Conservation (phyloP, 164 flowering plant genomes). For the Liriodendron chinense region DNA sequence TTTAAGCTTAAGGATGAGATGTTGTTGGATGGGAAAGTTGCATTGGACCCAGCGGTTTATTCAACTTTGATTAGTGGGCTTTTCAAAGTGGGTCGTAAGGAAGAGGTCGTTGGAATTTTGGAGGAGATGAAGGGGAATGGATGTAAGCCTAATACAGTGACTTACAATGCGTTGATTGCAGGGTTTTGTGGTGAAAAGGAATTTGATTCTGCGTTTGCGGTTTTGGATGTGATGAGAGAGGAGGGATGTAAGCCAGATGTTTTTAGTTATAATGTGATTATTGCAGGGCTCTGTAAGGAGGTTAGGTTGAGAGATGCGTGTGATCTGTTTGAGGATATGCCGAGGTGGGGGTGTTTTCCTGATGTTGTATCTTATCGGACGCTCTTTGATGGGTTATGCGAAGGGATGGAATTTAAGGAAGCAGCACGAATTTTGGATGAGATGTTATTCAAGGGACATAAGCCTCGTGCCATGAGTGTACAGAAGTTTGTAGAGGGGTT, state of each 20-base stretch:
- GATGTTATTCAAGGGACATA: conserved; percentile 64
- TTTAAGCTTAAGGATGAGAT: conserved; percentile 65
- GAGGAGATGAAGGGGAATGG: conserved; percentile 58
- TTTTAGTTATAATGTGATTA: conserved; percentile 52
- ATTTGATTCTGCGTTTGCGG: conserved; percentile 40
- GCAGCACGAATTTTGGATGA: conserved; percentile 63
- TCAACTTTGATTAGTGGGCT: conserved; percentile 52
- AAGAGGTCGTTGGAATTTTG: conserved; percentile 38
- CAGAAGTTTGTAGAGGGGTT: conserved; percentile 39
- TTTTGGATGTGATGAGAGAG: conserved; percentile 49
- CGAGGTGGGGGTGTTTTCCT: conserved; percentile 57
- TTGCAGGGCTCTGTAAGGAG: conserved; percentile 44
- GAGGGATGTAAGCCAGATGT: conserved; percentile 60
- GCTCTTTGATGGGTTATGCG: conserved; percentile 55
- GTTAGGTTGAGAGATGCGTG: conserved; percentile 57
- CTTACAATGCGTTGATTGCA: conserved; percentile 60
- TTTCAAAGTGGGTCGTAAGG: conserved; percentile 48
- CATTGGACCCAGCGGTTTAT: conserved; percentile 49
- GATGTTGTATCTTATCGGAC: conserved; percentile 68
- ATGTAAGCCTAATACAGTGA: conserved; percentile 49
- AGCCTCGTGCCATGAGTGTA: conserved; percentile 34
- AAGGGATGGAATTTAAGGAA: conserved; percentile 41
- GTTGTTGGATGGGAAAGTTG: conserved; percentile 21
- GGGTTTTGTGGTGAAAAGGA: conserved; percentile 57
- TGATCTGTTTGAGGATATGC: conserved; percentile 73